Base-by-base conservation (phyloP, 2,329 filamentous ascomycete genomes). In the Scortechinia acanthostroma region DNA sequence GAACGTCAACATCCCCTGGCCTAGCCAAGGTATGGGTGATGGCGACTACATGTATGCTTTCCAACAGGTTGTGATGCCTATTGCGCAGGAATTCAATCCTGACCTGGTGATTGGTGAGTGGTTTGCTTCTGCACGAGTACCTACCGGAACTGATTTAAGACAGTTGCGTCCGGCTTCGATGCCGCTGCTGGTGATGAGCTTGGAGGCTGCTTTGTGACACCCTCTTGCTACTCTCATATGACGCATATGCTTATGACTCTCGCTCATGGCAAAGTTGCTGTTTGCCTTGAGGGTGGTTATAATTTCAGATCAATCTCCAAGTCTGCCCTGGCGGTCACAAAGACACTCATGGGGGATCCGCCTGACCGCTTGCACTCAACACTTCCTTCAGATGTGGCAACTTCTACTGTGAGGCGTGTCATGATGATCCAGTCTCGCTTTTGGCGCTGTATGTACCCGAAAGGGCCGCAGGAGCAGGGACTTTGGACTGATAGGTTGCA, bases 281-380 rank as follows among this genome's bases (percentile, higher is more conserved):
- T 96, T 5, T 96, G 91, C 58, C 73, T 98, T 2, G 93, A 98
- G 17, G 93, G 93, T 19, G 93, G 93, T 5, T 98, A 98, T 64
- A 97, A 97, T 55, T 78, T 98, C 20, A 73, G 81, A 42, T 93
- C 93, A 1, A 98, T 98, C 47, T 95, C 93, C 0, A 83, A 87
- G 47, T 97, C 93, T 3, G 91, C 93, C 1, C 74, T 96, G 3
- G 89, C 91, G 2, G 93, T 98, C 1, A 93, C 89, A 1, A 82
- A 83, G 48, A 96, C 91, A 1, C 72, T 98, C 40, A 97, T 98
- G 90, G 90, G 93, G 19, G 91, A 98, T 56, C 88, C 91, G 10
- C 93, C 93, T 2, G 75, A 77, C 35, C 68, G 72, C 54, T 74
- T 83, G 61, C 60, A 65, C 14, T 61, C 83, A 2, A 71, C 77